phyloP scores from a whole-genome alignment of 2,329 filamentous ascomycete genomes.

The Fusarium miscanthi region DNA sequence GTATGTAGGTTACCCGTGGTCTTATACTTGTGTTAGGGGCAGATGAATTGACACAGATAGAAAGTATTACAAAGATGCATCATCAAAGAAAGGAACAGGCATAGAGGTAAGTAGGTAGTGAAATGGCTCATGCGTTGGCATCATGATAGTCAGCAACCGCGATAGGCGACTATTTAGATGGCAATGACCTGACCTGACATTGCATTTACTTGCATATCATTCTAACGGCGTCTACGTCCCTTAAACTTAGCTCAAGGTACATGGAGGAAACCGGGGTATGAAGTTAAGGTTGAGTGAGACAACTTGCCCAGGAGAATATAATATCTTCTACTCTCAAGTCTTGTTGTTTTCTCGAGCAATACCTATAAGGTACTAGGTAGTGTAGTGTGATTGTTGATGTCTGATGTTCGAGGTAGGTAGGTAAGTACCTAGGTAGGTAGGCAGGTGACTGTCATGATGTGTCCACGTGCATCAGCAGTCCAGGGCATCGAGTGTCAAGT shows the following conservation, averaged over 20 bases:
- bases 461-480: conserved; percentile 27
- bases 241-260: background rate
- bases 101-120: too few relatives aligned
- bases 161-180: conserved; percentile 1
- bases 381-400: background rate
- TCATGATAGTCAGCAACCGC: background rate
- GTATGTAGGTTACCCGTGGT: background rate
- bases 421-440: background rate
- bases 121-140: background rate
- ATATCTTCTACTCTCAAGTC: background rate
- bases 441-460: conserved; percentile 19
- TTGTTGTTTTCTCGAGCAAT: background rate
- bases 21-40: background rate
- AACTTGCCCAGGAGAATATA: background rate
- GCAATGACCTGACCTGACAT: background rate
- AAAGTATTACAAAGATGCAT: background rate
- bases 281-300: background rate
- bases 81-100: background rate
- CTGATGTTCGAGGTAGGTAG: background rate
- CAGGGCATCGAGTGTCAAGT: conserved; percentile 7
- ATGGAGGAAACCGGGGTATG: background rate
- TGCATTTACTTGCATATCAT: background rate
- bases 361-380: too few relatives aligned
- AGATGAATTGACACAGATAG: background rate
- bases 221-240: conserved; percentile 4